phyloP scores from a whole-genome alignment of 768 basidiomycete genomes.

The Pluteus cervinus region DNA sequence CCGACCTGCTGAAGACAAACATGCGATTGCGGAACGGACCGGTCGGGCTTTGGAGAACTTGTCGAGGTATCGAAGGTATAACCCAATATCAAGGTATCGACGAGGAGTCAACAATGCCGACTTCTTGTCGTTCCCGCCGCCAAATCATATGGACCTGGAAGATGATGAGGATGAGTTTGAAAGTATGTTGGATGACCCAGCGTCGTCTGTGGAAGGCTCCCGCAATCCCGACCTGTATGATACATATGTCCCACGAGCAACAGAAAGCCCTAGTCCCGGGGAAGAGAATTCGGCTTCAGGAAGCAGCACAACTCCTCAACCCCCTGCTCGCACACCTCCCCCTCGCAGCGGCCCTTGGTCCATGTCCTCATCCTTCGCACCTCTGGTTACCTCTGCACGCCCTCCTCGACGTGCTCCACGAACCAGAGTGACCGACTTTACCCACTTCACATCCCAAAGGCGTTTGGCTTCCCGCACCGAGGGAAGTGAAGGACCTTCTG shows the following conservation, averaged over 20 bases:
- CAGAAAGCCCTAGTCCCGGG: too few relatives aligned
- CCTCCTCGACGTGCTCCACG: constrained; percentile 53
- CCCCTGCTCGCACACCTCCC: constrained; percentile 17
- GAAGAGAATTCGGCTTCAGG: constrained; percentile 20
- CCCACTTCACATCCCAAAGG: constrained; percentile 63
- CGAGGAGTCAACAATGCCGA: constrained; percentile 40
- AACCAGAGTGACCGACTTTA: constrained; percentile 59
- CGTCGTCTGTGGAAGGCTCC: constrained; percentile 41
- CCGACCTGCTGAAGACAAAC: constrained; percentile 60
- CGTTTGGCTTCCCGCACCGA: constrained; percentile 30
- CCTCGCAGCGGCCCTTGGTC: constrained; percentile 29
- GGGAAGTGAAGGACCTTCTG: constrained; percentile 19
- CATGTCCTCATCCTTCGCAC: constrained; percentile 14
- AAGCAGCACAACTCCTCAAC: constrained; percentile 7
- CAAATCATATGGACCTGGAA: constrained; percentile 53
- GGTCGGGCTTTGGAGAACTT: constrained; percentile 46
- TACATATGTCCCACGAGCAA: constrained; percentile 32
- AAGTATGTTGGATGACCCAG: constrained; percentile 32
- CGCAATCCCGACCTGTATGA: constrained; percentile 64
- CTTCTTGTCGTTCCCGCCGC: constrained; percentile 44
- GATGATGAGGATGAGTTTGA: constrained; percentile 66
- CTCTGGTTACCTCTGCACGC: too few relatives aligned
- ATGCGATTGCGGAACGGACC: constrained; percentile 52
- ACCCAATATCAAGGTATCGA: constrained; percentile 31
- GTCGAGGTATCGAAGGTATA: too few relatives aligned